Conservation (phyloP, 2,329 filamentous ascomycete genomes). For the Claviceps sp. region DNA sequence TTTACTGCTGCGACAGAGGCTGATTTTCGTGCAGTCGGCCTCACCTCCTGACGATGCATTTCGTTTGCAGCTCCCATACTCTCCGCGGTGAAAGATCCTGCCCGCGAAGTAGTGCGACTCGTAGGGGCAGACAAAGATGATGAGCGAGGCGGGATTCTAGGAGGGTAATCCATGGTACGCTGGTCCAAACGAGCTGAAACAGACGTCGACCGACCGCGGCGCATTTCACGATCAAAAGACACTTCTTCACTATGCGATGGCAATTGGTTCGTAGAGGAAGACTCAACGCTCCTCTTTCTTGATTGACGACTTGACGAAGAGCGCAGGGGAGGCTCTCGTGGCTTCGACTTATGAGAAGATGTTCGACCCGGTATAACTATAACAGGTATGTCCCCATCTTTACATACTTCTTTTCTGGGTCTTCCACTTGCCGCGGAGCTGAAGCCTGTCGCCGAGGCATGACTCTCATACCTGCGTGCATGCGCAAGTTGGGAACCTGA, state of each 20-base stretch:
- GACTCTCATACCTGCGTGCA: conserved; percentile 28
- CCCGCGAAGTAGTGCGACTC: conserved; percentile 40
- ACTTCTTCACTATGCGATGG: conserved; percentile 29
- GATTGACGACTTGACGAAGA: conserved; percentile 48
- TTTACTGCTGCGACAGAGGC: neutral
- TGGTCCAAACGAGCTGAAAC: conserved; percentile 37
- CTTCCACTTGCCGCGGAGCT: conserved; percentile 39
- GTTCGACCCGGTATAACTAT: conserved; percentile 46
- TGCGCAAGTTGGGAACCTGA: conserved; percentile 13
- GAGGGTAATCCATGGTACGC: conserved; percentile 47
- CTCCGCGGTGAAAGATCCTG: conserved; percentile 26
- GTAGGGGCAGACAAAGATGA: conserved; percentile 51
- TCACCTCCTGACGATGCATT: conserved; percentile 10
- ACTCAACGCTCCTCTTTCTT: conserved; percentile 38
- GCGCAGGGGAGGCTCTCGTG: conserved; percentile 41
- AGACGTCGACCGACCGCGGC: conserved; percentile 29
- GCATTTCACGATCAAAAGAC: conserved; percentile 28
- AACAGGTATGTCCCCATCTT: conserved; percentile 47
- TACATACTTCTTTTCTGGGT: conserved; percentile 45
- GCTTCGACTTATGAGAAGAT: conserved; percentile 39
- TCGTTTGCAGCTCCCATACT: conserved; percentile 44
- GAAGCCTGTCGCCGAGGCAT: conserved; percentile 32
- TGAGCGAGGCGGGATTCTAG: conserved; percentile 39
- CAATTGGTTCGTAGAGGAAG: conserved; percentile 29
- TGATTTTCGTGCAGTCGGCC: neutral